Percentiles rank a stretch among this genome's conserved stretches.
Conservation (phyloP, 225 moss, liverwort and hornwort genomes). For the Physcomitrium patens region DNA sequence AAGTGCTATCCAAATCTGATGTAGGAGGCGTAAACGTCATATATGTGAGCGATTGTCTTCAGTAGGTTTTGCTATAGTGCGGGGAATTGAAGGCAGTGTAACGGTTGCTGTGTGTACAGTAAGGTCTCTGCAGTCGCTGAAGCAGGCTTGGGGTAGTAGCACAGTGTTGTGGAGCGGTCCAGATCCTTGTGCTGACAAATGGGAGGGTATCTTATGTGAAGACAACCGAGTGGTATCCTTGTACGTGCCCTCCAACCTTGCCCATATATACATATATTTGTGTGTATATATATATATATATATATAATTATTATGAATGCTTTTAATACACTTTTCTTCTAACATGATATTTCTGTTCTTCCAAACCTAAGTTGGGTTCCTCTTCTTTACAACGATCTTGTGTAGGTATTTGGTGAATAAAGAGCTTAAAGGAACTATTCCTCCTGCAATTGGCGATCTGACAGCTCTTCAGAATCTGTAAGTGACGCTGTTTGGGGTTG, state of each 20-base stretch:
- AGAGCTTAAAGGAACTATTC: slow-evolving; percentile 27
- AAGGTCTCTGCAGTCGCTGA: slow-evolving; percentile 28
- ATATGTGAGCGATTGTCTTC: no score
- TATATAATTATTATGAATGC: no score
- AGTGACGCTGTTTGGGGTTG: background rate
- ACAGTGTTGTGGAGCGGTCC: slow-evolving; percentile 28
- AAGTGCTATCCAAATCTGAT: no score
- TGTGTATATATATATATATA: no score
- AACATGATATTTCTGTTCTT: background rate
- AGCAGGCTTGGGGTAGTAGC: slow-evolving; percentile 35
- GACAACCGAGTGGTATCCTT: slow-evolving; percentile 32
- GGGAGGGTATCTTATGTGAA: slow-evolving; percentile 42
- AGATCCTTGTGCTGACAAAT: slow-evolving; percentile 36
- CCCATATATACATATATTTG: no score
- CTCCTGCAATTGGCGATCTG: slow-evolving; percentile 40
- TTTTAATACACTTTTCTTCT: no score
- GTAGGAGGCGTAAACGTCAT: no score
- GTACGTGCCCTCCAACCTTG: slow-evolving; percentile 20
- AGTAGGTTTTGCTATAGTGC: no score
- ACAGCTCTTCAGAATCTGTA: slow-evolving; percentile 43
- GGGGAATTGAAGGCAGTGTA: no score
- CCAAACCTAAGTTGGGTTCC: background rate
- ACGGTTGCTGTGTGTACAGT: slow-evolving; percentile 31
- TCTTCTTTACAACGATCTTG: background rate
- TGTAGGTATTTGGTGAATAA: slow-evolving; percentile 36